Base-by-base conservation (phyloP, 2,329 filamentous ascomycete genomes). In the Diaporthe aspalathi region DNA sequence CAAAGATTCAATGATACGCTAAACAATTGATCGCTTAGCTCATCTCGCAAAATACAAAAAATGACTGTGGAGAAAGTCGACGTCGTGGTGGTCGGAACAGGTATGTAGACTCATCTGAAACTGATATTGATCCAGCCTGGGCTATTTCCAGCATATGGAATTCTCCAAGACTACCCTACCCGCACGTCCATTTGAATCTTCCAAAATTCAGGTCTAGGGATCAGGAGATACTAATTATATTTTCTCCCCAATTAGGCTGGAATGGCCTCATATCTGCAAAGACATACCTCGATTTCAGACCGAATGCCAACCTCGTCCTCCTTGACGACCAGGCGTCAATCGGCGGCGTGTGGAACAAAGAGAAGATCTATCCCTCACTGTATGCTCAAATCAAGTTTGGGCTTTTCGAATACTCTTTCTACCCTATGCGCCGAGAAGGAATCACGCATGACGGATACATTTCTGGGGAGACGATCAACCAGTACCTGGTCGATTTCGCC, bases 401-500 rank as follows among this genome's bases (percentile, higher is more conserved):
- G 7, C 80, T 78, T 22, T 81, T 82, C 47, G 81, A 83, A 71
- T 81, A 80, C 68, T 79, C 80, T 5, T 83, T 84, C 57, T 77
- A 79, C n/a, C 75, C 76, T 20, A 78, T 79, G 77, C 47, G 47
- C 27, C 16, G 16, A 20, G 63, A 67, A 20, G 63, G 63, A 4
- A 67, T 67, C 47, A 43, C 63, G 17, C 70, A 67, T 1, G 75
- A 74, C 45, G 69, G 73, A 12, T 84, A 84, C 70, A 88, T 93
- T 62, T 86, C 89, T 0, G 90, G 88, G 0, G 73, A 81, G 0
- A 84, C 86, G 1, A 78, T 91, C 67, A 84, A 90, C 75, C 76
- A 80, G 2, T 93, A 93, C 77, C 79, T 92, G 9, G 82, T 83
- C 40, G 83, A 86, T 4, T 92, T 87, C 74, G 85, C 86, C 1